Base-by-base conservation (phyloP, 257 asterid species). In the Oldenlandia corymbosa region DNA sequence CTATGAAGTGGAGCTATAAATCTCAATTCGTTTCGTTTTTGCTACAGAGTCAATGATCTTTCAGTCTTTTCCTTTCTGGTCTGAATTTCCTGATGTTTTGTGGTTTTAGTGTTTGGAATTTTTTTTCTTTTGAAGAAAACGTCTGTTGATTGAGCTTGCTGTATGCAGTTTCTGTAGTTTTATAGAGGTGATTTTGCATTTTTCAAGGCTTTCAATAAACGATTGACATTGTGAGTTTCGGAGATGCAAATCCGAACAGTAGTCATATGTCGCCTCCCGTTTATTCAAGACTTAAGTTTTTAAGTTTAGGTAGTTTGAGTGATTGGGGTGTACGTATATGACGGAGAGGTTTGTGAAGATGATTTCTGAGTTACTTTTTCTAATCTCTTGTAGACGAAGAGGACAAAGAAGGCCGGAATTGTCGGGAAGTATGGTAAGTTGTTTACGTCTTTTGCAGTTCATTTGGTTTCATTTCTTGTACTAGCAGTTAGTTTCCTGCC, bases 351-450 rank as follows among this genome's bases (percentile, higher is more conserved):
- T 27, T 43, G 5, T 61, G 14, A 23, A 39, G 31, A 11, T 10
- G 21, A n/a, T 59, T 39, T 2, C 18, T 39, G 16, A 5, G 21
- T 9, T 17, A 61, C 46, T 61, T 1, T 62, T 17, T 45, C 10
- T 23, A 45, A 30, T 62, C n/a, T 28, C 68, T 1, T 74, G 68
- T 73, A 90, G 96, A 88, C 97, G 61, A 87, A 90, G 87, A 80
- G 94, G 75, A 85, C 97, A 49, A 90, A 90, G 88, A 85, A 87
- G 85, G 91, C 85, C 1, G 94, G 94, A 4, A 89, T 89, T 72
- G 95, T 89, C 10, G 94, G 97, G 55, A 87, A 90, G 74, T 90
- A 90, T 64, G 95, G 94, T 90, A 78, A 17, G 82, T 74, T 30
- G 12, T 20, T 52, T 36, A 28, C 24, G 34, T 30, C 7, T 21